Percentiles rank a stretch among this genome's conserved stretches.
Conservation (phyloP, 371 early-diverging fungal species). For the Actinomortierella wolfii region DNA sequence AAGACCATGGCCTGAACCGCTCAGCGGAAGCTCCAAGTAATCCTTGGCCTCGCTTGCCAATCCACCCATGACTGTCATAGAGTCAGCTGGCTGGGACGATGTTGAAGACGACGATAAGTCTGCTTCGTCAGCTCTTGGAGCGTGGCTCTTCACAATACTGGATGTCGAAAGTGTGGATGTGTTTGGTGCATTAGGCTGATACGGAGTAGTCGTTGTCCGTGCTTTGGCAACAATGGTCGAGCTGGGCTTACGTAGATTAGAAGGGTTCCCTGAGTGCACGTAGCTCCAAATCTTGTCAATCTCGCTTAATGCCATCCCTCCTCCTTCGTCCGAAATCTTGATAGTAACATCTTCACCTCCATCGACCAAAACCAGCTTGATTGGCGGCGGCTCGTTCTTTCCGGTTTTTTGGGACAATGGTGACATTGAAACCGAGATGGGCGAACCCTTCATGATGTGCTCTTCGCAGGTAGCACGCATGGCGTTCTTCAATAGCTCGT, state of each 20-base stretch:
- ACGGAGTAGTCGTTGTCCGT: not conserved
- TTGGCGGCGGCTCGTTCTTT: slow-evolving; percentile 14
- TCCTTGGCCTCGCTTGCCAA: slow-evolving; percentile 41
- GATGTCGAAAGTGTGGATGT: not conserved
- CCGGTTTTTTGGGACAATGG: not conserved
- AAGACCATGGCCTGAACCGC: slow-evolving; percentile 53
- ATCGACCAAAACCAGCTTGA: slow-evolving; percentile 59
- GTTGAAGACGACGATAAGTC: no score
- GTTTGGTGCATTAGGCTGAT: slow-evolving; percentile 10
- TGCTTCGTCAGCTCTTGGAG: no score
- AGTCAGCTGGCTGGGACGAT: slow-evolving; percentile 38
- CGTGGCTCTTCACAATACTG: no score
- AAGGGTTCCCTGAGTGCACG: slow-evolving; percentile 28
- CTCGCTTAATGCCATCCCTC: slow-evolving; percentile 59
- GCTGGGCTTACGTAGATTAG: slow-evolving; percentile 9
- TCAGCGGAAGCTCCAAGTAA: slow-evolving; percentile 52
- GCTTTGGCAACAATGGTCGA: not conserved
- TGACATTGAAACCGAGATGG: slow-evolving; percentile 22
- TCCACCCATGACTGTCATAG: slow-evolving; percentile 50
- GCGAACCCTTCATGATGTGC: slow-evolving; percentile 28
- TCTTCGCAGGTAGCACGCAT: slow-evolving; percentile 58
- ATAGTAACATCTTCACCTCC: slow-evolving; percentile 66
- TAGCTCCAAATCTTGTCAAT: slow-evolving; percentile 55
- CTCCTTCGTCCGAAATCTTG: slow-evolving; percentile 52
- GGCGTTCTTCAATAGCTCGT: slow-evolving; percentile 66